A percentile compares a stretch with the other conserved stretches of the same genome.
Evolutionary conservation across 2,329 filamentous ascomycete genomes (phyloP).

Genomic region (Lachnellula subtilissima): DNA sequence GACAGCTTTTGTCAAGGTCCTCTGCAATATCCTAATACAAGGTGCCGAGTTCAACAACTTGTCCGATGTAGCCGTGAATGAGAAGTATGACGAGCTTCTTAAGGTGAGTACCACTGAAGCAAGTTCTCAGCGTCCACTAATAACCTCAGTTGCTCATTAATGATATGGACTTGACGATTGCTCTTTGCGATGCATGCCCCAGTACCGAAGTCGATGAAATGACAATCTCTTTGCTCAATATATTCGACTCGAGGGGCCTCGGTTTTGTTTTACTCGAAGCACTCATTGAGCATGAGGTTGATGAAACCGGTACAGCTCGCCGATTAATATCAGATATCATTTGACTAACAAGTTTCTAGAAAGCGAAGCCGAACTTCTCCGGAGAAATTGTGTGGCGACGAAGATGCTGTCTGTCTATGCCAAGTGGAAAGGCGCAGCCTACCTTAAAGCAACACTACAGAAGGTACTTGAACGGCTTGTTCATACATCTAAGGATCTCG

Average conservation of each 20-base stretch:
- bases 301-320: constrained; percentile 51
- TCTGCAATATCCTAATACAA: constrained; percentile 67
- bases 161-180: constrained; percentile 57
- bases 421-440: constrained; percentile 64
- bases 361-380: constrained; percentile 62
- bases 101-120: constrained; percentile 38
- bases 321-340: constrained; percentile 3
- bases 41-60: constrained; percentile 67
- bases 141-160: constrained; percentile 50
- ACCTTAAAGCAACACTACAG: constrained; percentile 59
- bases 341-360: constrained; percentile 36
- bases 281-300: constrained; percentile 63
- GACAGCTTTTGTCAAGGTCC: constrained; percentile 64
- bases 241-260: constrained; percentile 63
- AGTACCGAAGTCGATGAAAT: constrained; percentile 66
- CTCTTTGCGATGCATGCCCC: constrained; percentile 62
- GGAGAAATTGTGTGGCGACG: constrained; percentile 66
- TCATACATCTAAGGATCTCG: constrained; percentile 61
- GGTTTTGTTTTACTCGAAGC: constrained; percentile 61
- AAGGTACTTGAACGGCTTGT: constrained; percentile 64
- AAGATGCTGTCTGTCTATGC: constrained; percentile 69
- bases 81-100: constrained; percentile 63
- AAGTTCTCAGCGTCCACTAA: constrained; percentile 4
- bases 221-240: constrained; percentile 61
- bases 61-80: constrained; percentile 61